A percentile compares a stretch with the other conserved stretches of the same genome.
Evolutionary conservation across 208 protist genomes (phyloP).

Genomic region (Herpetomonas tarakana): DNA sequence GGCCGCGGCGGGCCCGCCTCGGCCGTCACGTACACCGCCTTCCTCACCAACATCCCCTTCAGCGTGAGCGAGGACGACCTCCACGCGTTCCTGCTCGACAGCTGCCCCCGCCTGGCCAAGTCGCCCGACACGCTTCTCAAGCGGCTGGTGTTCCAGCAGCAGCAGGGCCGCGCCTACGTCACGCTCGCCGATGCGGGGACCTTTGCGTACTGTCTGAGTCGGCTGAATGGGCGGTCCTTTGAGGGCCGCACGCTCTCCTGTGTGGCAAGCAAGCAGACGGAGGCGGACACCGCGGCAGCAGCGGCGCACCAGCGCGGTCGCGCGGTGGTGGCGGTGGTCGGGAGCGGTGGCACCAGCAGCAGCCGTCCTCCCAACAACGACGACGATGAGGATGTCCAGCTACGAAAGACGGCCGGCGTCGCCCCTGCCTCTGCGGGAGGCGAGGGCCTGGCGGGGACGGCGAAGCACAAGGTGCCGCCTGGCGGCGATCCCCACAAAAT

Average conservation of each 20-base stretch:
- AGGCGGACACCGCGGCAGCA: not conserved
- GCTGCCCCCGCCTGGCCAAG: slow-evolving; percentile 91
- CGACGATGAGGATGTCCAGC: slow-evolving; percentile 5
- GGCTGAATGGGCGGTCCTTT: slow-evolving; percentile 57
- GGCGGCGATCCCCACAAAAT: slow-evolving; percentile 92
- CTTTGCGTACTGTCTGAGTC: slow-evolving; percentile 51
- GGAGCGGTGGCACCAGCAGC: not conserved
- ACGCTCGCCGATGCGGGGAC: slow-evolving; percentile 45
- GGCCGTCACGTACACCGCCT: slow-evolving; percentile 60
- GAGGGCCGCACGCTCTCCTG: slow-evolving; percentile 61
- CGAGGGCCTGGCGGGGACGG: not conserved
- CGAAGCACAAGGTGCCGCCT: slow-evolving; percentile 37
- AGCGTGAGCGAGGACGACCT: slow-evolving; percentile 73
- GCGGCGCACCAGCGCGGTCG: not conserved
- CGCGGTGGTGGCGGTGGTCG: not conserved
- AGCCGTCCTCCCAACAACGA: not conserved
- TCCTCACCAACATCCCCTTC: slow-evolving; percentile 88
- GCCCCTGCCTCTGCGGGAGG: not conserved
- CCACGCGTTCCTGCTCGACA: slow-evolving; percentile 63
- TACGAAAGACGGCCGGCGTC: not conserved
- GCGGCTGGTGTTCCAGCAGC: slow-evolving; percentile 74
- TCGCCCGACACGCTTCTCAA: slow-evolving; percentile 91
- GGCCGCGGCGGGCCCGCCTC: slow-evolving; percentile 7
- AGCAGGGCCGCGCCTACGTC: slow-evolving; percentile 97
- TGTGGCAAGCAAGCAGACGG: slow-evolving; percentile 69